These are phyloP conservation scores for Cutaneotrichosporon dermatis DNA, from an alignment of 1,284 basidiomycete genomes.

Conservation along the genomic window DNA sequence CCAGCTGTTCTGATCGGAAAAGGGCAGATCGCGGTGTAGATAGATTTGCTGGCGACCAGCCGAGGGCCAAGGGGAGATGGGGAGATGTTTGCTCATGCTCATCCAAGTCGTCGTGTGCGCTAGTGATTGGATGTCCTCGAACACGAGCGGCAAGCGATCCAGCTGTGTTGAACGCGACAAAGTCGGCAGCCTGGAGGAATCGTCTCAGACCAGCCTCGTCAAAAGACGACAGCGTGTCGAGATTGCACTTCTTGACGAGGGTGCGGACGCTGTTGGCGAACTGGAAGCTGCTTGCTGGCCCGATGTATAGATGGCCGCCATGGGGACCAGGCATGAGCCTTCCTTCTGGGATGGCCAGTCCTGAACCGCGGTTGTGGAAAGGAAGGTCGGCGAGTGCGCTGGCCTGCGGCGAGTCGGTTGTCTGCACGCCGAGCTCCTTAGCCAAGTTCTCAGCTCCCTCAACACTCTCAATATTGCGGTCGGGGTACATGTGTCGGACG, in stretches of 20 bases:
- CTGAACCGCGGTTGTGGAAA: background rate
- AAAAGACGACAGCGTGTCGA: slow-evolving; percentile 9
- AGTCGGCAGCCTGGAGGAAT: slow-evolving; percentile 21
- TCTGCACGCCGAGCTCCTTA: background rate
- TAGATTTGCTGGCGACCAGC: no score
- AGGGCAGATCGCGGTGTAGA: background rate
- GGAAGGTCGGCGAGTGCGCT: background rate
- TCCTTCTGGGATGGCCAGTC: slow-evolving; percentile 21
- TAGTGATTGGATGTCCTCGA: slow-evolving; percentile 1
- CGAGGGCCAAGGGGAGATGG: background rate
- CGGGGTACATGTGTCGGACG: slow-evolving; percentile 15
- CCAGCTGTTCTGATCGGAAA: background rate
- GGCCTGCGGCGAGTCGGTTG: no score
- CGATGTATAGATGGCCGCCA: slow-evolving; percentile 23
- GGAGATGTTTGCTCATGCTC: background rate
- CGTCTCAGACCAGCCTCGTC: slow-evolving; percentile 18
- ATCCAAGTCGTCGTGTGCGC: slow-evolving; percentile 9
- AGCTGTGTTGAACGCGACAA: background rate
- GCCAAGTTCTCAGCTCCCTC: slow-evolving; percentile 6
- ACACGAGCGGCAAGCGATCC: background rate
- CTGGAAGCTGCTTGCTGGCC: slow-evolving; percentile 16
- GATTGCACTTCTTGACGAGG: slow-evolving; percentile 17
- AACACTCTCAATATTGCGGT: slow-evolving; percentile 13
- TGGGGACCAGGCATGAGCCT: slow-evolving; percentile 20
- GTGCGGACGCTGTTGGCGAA: slow-evolving; percentile 14